Evolutionary conservation across 2,329 filamentous ascomycete species (phyloP).

Genomic region (Scedosporium apiospermum): DNA sequence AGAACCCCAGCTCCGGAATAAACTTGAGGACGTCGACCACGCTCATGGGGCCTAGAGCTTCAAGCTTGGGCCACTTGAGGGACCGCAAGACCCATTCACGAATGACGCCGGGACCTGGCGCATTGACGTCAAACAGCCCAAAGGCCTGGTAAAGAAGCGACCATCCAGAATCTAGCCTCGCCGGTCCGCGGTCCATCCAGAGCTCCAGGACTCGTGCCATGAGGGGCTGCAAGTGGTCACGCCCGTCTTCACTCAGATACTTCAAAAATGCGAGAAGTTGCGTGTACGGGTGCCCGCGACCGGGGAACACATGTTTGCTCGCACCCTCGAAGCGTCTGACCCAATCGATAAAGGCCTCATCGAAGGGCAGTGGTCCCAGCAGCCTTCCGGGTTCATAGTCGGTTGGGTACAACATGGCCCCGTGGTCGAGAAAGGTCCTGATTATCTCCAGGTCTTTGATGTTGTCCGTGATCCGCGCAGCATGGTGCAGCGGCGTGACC

Average conservation of each 20-base stretch:
- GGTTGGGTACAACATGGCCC: not conserved
- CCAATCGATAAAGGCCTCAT: not conserved
- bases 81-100: conserved; percentile 1
- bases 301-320: not conserved
- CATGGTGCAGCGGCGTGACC: not conserved
- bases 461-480: conserved; percentile 4
- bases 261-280: not conserved
- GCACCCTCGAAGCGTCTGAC: conserved; percentile 1
- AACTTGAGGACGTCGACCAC: conserved; percentile 1
- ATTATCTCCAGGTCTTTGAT: not conserved
- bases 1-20: conserved; percentile 3
- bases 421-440: not conserved
- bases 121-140: not conserved
- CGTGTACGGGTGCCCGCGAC: not conserved
- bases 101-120: not conserved
- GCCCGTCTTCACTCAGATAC: not conserved
- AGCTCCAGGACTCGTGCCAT: conserved; percentile 1
- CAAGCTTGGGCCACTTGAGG: not conserved
- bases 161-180: not conserved
- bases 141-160: conserved; percentile 5
- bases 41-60: conserved; percentile 3
- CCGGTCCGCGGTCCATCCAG: conserved; percentile 5
- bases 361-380: conserved; percentile 1
- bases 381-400: not conserved
- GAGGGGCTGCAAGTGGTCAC: not conserved